Evolutionary conservation across 352 stramenopile genomes (phyloP), one percentile per base, ranked within the genome.

Genomic region (Phytophthora pinifolia): DNA sequence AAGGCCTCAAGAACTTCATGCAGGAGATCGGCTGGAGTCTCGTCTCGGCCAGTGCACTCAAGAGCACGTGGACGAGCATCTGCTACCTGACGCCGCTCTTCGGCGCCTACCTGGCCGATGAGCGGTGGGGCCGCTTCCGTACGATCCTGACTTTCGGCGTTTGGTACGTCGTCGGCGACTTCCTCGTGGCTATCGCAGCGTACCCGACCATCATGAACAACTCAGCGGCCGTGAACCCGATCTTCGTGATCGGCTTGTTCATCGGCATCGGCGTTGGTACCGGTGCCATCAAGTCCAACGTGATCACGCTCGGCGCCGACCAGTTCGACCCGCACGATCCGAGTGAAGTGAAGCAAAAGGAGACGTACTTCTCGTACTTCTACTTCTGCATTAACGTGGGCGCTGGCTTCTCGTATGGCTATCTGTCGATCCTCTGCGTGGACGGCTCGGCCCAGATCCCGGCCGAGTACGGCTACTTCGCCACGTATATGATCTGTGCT

Each of bases 1-100:
- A 91, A 55, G 81, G 79, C 0, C 72, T 92, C 38, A 91, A 91
- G 69, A 92, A 94, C 72, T 92, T 80, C 60, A 88, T 94, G 76
- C 65, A 84, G 63, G 52, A 70, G 47, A 72, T 89, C 37, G 70
- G 71, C 42, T 89, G 76, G 76, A 77, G 65, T 42, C 30, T 72
- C 37, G 79, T 83, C 17, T 84, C 72, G 2, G 62, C 79, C 14
- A 80, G 59, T 38, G 67, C 74, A 7, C 54, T 89, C 46, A 89
- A 89, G 63, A 79, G 58, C 14, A 83, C 74, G 9, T 85, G 74
- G 74, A 83, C 74, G 12, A 84, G 72, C 6, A 79, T 89, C 34
- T 84, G 71, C 39, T 86, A 87, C 63, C 36, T 86, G 27, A 72
- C 74, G 29, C 77, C 77, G 4, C 37, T 89, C 5, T 80, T 89